Evolutionary conservation across 1,284 basidiomycete species (phyloP).

Genomic region (Moesziomyces parantarcticus): DNA sequence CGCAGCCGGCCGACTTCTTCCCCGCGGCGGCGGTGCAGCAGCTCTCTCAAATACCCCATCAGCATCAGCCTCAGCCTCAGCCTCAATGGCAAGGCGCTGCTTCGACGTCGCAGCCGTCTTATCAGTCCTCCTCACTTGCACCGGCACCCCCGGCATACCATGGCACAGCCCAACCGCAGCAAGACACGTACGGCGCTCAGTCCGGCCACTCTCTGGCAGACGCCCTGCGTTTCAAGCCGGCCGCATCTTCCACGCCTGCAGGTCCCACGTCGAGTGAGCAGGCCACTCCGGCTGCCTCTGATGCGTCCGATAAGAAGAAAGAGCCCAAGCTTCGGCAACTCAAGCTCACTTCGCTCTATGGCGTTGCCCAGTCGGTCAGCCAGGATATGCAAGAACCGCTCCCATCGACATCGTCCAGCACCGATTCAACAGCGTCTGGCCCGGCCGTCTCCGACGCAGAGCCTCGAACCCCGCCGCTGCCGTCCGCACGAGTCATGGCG

Average conservation of each 20-base stretch:
- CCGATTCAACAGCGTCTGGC: background rate
- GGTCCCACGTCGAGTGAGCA: background rate
- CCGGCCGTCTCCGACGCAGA: constrained; percentile 5
- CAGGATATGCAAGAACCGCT: background rate
- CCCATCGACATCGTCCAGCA: background rate
- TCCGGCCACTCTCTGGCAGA: constrained; percentile 26
- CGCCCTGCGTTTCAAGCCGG: constrained; percentile 15
- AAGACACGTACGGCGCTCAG: background rate
- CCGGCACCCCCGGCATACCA: background rate
- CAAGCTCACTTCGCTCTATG: constrained; percentile 19
- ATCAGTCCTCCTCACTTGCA: background rate
- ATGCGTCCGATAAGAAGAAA: constrained; percentile 3
- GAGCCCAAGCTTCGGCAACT: constrained; percentile 21
- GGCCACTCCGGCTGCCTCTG: background rate
- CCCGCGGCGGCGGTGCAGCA: background rate
- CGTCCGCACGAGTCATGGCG: constrained; percentile 25
- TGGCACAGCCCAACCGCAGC: background rate
- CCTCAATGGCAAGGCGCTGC: constrained; percentile 1
- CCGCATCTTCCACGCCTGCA: constrained; percentile 1
- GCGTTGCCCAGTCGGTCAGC: constrained; percentile 15
- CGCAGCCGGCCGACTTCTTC: background rate
- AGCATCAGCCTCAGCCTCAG: constrained; percentile 2
- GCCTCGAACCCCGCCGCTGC: constrained; percentile 35
- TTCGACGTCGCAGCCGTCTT: background rate
- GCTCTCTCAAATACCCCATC: background rate